Percentiles rank a stretch among this genome's conserved stretches.
Conservation (phyloP, 805 yeast species). For the Candida xyloterini region DNA sequence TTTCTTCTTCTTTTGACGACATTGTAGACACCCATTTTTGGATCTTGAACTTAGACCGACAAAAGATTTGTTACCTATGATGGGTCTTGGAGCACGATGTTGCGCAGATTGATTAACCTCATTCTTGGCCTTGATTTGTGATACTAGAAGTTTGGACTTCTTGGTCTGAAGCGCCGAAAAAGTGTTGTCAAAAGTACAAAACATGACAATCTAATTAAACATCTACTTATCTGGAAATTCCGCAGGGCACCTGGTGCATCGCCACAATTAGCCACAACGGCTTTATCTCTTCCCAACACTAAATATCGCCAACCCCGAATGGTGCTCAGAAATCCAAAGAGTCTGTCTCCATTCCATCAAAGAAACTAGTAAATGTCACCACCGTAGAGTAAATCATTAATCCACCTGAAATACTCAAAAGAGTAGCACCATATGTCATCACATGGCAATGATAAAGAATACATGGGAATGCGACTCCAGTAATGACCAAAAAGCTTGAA, state of each 20-base stretch:
- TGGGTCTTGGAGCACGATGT: slow-evolving; percentile 7
- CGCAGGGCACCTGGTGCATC: not conserved
- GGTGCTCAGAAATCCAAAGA: slow-evolving; percentile 26
- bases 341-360: slow-evolving; percentile 48
- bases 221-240: not conserved
- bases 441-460: slow-evolving; percentile 73
- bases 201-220: slow-evolving; percentile 8
- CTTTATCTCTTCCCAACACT: no score
- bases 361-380: slow-evolving; percentile 75
- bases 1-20: slow-evolving; percentile 45
- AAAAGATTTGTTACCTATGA: slow-evolving; percentile 26
- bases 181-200: slow-evolving; percentile 15
- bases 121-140: not conserved
- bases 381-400: slow-evolving; percentile 76
- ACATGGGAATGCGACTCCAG: slow-evolving; percentile 74
- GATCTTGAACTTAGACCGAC: slow-evolving; percentile 36
- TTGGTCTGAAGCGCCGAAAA: slow-evolving; percentile 14
- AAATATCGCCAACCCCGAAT: no score
- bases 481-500: slow-evolving; percentile 71
- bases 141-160: not conserved
- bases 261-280: not conserved
- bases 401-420: slow-evolving; percentile 85
- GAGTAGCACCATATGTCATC: slow-evolving; percentile 65
- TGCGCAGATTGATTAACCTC: not conserved
- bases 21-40: slow-evolving; percentile 38